These are phyloP conservation scores for Adansonia madagascariensis DNA, from an alignment of 441 rosid species.

Conservation along the genomic window DNA sequence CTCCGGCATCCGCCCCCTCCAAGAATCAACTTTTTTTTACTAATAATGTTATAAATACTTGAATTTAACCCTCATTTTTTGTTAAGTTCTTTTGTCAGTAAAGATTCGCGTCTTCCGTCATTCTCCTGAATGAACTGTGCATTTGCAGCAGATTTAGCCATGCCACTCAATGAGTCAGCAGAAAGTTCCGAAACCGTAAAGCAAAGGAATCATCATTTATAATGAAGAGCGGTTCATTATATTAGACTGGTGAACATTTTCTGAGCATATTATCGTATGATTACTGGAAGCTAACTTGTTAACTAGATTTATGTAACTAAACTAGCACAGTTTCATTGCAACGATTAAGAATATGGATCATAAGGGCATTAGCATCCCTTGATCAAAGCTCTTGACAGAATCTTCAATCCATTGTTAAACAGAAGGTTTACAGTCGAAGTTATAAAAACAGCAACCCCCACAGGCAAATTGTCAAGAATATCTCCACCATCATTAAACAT, in stretches of 20 bases:
- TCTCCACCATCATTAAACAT: conserved; percentile 20
- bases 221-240: background rate
- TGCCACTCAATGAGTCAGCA: background rate
- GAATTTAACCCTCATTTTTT: background rate
- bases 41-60: background rate
- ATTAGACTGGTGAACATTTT: background rate
- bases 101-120: background rate
- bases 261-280: background rate
- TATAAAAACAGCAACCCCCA: background rate
- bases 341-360: background rate
- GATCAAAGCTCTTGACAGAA: background rate
- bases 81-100: background rate
- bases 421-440: conserved; percentile 17
- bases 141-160: background rate
- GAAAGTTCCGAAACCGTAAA: background rate
- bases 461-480: background rate
- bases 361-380: background rate
- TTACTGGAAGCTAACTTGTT: background rate
- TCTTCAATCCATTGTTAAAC: background rate
- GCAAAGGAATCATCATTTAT: background rate
- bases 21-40: background rate
- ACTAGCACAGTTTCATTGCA: background rate
- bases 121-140: background rate
- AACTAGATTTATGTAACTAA: background rate
- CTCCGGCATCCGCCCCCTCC: background rate